A percentile compares a stretch with the other conserved stretches of the same genome.
phyloP scores from a whole-genome alignment of 305 asterid genomes.

The Solanum hybrid region DNA sequence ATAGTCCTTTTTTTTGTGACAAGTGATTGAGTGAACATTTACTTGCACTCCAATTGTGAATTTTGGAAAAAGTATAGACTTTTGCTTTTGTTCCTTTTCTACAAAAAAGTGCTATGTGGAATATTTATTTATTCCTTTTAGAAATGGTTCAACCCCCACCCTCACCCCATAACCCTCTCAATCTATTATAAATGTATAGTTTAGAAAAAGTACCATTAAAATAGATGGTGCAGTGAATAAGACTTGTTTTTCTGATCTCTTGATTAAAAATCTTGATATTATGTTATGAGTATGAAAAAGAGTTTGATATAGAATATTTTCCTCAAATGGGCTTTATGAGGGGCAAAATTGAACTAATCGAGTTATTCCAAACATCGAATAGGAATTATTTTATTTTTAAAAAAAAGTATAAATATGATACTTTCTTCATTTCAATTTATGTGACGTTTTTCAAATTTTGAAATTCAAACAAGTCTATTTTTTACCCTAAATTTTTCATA shows the following conservation, averaged over 20 bases:
- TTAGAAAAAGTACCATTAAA: not conserved
- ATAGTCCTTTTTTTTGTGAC: conserved; percentile 9
- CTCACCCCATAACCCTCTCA: not conserved
- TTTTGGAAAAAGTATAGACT: not conserved
- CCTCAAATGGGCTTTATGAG: not conserved
- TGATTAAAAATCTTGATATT: not conserved
- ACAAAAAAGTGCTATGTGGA: conserved; percentile 8
- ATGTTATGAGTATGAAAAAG: not conserved
- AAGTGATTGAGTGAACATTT: conserved; percentile 15
- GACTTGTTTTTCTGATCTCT: not conserved
- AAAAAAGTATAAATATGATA: not conserved
- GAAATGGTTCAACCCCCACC: not conserved
- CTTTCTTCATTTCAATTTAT: not conserved
- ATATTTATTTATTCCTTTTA: conserved; percentile 9
- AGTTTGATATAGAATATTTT: not conserved
- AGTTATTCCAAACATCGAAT: not conserved
- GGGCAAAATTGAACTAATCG: not conserved
- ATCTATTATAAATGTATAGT: not conserved
- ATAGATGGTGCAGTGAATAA: not conserved
- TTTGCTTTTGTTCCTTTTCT: conserved; percentile 25
- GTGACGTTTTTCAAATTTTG: not conserved
- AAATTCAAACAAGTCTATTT: too few relatives aligned
- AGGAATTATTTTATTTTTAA: not conserved
- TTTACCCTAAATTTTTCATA: not conserved
- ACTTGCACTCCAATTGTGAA: conserved; percentile 3